Conservation (phyloP, 2,329 filamentous ascomycete genomes). For the Basipetospora sp. region DNA sequence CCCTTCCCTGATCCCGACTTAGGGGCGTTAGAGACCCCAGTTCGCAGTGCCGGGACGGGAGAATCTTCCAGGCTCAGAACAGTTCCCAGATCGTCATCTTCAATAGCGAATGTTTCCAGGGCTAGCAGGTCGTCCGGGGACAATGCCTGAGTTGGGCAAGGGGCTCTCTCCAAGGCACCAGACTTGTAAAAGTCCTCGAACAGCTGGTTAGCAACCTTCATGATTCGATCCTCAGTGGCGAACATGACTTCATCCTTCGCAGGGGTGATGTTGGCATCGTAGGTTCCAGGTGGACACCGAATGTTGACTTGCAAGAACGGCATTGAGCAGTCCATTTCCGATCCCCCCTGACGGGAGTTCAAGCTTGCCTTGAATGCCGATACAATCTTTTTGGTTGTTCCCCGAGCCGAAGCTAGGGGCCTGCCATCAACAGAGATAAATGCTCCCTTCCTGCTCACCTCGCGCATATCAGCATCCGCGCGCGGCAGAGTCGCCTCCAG, state of each 20-base stretch:
- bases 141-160: too few relatives aligned
- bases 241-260: conserved; percentile 61
- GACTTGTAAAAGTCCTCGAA: conserved; percentile 25
- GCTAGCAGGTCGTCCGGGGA: conserved; percentile 1
- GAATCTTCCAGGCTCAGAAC: background rate
- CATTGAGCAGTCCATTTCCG: conserved; percentile 23
- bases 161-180: background rate
- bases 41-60: too few relatives aligned
- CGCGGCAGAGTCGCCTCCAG: conserved; percentile 46
- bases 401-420: conserved; percentile 41
- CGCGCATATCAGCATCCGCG: conserved; percentile 27
- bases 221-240: conserved; percentile 31
- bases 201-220: conserved; percentile 31
- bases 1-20: too few relatives aligned
- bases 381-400: conserved; percentile 45
- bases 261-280: conserved; percentile 59
- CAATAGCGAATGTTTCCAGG: background rate
- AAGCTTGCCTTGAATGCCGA: conserved; percentile 38
- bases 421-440: conserved; percentile 57
- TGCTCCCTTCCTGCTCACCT: conserved; percentile 30
- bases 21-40: too few relatives aligned
- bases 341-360: conserved; percentile 13
- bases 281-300: conserved; percentile 43
- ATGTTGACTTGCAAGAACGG: conserved; percentile 53
- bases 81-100: background rate